A percentile compares a stretch with the other conserved stretches of the same genome.
phyloP scores from a whole-genome alignment of 2,329 filamentous ascomycete species.

The Blastomyces percursus region DNA sequence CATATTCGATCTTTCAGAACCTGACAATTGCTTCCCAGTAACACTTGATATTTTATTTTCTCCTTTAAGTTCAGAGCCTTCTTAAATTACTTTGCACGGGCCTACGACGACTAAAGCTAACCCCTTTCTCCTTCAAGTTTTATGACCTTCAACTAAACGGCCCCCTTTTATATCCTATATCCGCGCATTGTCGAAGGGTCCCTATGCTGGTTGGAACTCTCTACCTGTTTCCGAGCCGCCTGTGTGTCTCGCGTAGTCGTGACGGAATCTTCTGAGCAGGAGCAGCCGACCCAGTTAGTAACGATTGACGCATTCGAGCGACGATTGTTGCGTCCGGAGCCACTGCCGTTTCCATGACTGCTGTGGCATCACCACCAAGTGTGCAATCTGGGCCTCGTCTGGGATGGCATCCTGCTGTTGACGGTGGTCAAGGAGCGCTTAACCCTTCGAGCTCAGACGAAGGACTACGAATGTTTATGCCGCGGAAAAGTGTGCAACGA shows the following conservation, averaged over 20 bases:
- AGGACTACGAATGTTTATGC: conserved; percentile 76
- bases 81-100: neutral
- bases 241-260: conserved; percentile 7
- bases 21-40: neutral
- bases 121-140: neutral
- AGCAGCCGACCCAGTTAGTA: neutral
- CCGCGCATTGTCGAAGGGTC: neutral
- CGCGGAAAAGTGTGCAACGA: conserved; percentile 75
- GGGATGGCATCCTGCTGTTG: conserved; percentile 49
- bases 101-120: neutral
- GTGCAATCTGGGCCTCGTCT: conserved; percentile 51
- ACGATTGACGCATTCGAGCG: conserved; percentile 1
- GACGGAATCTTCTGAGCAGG: conserved; percentile 2
- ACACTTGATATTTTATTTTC: neutral
- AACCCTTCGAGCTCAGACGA: conserved; percentile 73
- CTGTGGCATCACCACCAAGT: conserved; percentile 53
- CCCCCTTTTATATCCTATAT: neutral
- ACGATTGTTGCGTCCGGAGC: neutral
- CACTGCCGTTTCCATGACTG: conserved; percentile 44
- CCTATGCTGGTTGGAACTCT: conserved; percentile 7
- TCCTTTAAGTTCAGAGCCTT: neutral
- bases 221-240: conserved; percentile 1
- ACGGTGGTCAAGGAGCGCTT: conserved; percentile 49
- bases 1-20: neutral
- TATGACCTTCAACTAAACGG: neutral